A percentile compares a stretch with the other conserved stretches of the same genome.
Conservation (phyloP, 371 early-diverging fungal genomes). For the Amoeboaphelidium protococcarum region DNA sequence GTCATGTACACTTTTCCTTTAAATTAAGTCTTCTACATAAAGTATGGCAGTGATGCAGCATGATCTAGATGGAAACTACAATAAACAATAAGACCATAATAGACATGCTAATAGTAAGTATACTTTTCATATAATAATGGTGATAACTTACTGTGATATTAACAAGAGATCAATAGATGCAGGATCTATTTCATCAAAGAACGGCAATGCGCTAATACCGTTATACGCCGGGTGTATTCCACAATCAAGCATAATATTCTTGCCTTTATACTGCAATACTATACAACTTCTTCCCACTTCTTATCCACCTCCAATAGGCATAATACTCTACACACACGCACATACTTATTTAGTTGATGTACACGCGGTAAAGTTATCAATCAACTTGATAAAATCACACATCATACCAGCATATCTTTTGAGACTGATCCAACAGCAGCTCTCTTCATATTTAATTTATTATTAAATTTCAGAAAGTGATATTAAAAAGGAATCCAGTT, state of each 20-base stretch:
- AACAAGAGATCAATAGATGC: constrained; percentile 75
- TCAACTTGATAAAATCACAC: too few species aligned
- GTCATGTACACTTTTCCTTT: constrained; percentile 99
- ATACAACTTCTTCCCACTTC: constrained; percentile 98
- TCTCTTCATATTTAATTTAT: too few species aligned
- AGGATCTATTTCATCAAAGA: constrained; percentile 93
- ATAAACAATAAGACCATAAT: too few species aligned
- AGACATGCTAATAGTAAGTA: too few species aligned
- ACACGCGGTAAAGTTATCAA: too few species aligned
- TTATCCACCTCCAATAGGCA: constrained; percentile 96
- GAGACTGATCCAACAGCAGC: too few species aligned
- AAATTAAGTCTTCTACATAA: constrained; percentile 94
- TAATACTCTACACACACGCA: constrained; percentile 24
- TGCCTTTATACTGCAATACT: constrained; percentile 81
- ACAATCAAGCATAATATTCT: constrained; percentile 93
- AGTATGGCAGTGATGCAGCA: constrained; percentile 96
- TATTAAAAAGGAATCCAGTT: too few species aligned
- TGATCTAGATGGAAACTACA: constrained; percentile 99
- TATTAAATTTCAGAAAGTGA: too few species aligned
- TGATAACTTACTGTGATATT: too few species aligned
- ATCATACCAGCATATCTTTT: too few species aligned
- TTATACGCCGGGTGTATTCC: constrained; percentile 96
- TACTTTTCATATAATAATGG: too few species aligned
- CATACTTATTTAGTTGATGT: neutral
- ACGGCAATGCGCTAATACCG: constrained; percentile 91